Percentiles rank a stretch among this genome's conserved stretches.
Conservation (phyloP, 768 basidiomycete species). For the Floccularia luteovirens region DNA sequence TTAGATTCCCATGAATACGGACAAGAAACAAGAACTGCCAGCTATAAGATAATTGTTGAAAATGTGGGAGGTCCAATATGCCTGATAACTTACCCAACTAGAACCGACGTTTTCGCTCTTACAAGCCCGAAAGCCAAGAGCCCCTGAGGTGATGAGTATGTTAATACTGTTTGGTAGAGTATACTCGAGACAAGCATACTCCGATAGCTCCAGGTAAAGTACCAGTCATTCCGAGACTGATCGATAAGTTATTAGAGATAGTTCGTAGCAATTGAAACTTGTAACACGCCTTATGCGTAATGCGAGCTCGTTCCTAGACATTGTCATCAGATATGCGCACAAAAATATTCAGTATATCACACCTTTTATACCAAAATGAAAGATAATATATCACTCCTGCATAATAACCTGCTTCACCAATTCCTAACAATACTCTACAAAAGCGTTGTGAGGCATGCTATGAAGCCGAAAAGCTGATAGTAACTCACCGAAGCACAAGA, state of each 20-base stretch:
- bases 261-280: not conserved
- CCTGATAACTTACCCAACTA: constrained; percentile 21
- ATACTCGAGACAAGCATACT: constrained; percentile 19
- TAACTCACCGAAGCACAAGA: constrained; percentile 35
- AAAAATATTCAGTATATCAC: not conserved
- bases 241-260: not conserved
- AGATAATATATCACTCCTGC: constrained; percentile 57
- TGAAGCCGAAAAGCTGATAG: not conserved
- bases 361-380: constrained; percentile 50
- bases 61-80: constrained; percentile 4
- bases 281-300: constrained; percentile 34
- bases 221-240: constrained; percentile 50
- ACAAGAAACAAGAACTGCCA: constrained; percentile 58
- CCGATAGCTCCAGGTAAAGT: constrained; percentile 50
- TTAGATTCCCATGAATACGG: constrained; percentile 2
- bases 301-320: constrained; percentile 37
- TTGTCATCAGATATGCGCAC: too few species aligned
- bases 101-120: constrained; percentile 36
- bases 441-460: not conserved
- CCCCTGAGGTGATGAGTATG: too few species aligned
- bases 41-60: constrained; percentile 14
- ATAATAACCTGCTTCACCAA: constrained; percentile 56
- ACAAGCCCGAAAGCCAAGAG: constrained; percentile 51
- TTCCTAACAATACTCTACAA: constrained; percentile 46
- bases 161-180: too few species aligned